Evolutionary conservation across 2,329 filamentous ascomycete species (phyloP).

Genomic region (Penicillium capsulatum): DNA sequence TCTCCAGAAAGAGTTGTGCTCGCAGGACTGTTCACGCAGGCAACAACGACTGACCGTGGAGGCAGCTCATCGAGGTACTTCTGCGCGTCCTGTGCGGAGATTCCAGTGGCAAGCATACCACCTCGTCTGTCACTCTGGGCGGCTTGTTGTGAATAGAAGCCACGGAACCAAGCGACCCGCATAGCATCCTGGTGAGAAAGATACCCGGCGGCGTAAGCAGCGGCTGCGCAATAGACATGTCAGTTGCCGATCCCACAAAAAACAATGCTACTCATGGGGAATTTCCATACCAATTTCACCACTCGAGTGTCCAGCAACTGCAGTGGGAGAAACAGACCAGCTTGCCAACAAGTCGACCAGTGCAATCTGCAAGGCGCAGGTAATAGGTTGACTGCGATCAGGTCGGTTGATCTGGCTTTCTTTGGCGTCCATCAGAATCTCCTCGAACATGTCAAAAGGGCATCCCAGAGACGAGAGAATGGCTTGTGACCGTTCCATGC

Average conservation of each 20-base stretch:
- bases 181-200: conserved; percentile 22
- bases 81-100: conserved; percentile 11
- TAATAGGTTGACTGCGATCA: conserved; percentile 24
- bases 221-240: conserved; percentile 11
- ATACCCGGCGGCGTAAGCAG: conserved; percentile 25
- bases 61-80: conserved; percentile 14
- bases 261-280: too few relatives aligned
- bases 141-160: conserved; percentile 12
- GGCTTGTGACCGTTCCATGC: conserved; percentile 6
- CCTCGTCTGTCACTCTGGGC: conserved; percentile 24
- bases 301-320: conserved; percentile 30
- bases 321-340: conserved; percentile 18
- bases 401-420: conserved; percentile 20
- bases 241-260: not conserved
- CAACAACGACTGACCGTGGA: conserved; percentile 16
- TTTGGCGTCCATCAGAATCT: conserved; percentile 15
- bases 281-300: conserved; percentile 27
- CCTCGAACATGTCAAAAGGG: conserved; percentile 26
- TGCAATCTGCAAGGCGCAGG: conserved; percentile 25
- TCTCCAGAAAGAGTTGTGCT: conserved; percentile 54
- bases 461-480: conserved; percentile 16
- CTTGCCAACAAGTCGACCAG: conserved; percentile 22
- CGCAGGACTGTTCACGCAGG: conserved; percentile 51
- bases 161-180: conserved; percentile 23
- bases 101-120: conserved; percentile 25